Base-by-base conservation (phyloP, 1,139 yeast genomes). In the Saccharomycopsis phalli region DNA sequence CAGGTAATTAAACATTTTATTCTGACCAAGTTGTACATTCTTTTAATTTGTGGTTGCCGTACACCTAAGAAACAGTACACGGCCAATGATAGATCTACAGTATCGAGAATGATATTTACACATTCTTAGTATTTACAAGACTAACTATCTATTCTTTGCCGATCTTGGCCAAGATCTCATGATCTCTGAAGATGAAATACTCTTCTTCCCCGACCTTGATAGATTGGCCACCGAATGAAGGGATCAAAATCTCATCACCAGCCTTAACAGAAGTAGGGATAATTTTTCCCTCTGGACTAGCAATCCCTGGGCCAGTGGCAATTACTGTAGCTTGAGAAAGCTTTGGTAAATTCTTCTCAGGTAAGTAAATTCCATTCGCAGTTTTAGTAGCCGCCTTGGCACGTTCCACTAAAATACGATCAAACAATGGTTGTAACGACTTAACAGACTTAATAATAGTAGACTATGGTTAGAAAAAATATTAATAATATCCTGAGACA, bases 291-390 rank as follows among this genome's bases (percentile, higher is more conserved):
- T 75, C 72, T 53, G 72, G 67, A 52, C 78, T 76, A 46, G 75
- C 66, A 57, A 69, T 65, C 53, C 95, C 95, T 41, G 94, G 91
- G 49, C 94, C 94, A 50, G 83, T 79, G 48, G 93, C 83, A 53
- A 82, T 61, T 44, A 82, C 93, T 41, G 77, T 76, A 43, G 81
- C 94, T 58, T 78, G 75, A 70, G 83, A 83, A 60, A 86, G 75
- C 68, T 91, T 91, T 64, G 86, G 93, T 55, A 81, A 94, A 70
- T 88, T 87, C 71, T 86, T 86, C 68, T 91, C 98, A 50, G 98
- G 98, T 51, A 91, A 82, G 69, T 78, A 86, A 58, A 91, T 76
- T 57, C 98, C 98, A 36, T 94, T 80, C 43, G 95, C 84, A 45
- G 98, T 91, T 69, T 87, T 75, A 55, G 91, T 74, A 57, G 86